Conservation (phyloP, 1,139 yeast species). For the Debaryomyces psychrophilus region DNA sequence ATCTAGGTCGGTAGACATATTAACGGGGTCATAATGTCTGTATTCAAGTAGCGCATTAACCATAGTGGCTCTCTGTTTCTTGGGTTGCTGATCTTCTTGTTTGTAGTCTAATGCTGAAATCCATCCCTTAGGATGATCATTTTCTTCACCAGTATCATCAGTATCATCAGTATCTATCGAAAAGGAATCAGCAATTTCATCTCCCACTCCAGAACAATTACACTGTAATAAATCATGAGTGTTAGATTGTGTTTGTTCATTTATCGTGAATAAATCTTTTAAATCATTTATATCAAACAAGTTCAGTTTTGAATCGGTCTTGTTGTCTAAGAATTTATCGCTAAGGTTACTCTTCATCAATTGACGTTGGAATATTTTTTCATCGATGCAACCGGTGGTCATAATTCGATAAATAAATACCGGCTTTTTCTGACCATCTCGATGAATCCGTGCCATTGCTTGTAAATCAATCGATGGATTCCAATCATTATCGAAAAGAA, state of each 20-base stretch:
- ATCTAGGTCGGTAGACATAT: conserved; percentile 12
- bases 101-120: conserved; percentile 56
- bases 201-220: conserved; percentile 59
- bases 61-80: conserved; percentile 43
- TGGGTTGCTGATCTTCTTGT: conserved; percentile 33
- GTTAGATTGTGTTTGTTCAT: conserved; percentile 56
- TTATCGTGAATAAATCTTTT: conserved; percentile 71
- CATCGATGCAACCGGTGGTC: conserved; percentile 91
- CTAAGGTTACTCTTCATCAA: conserved; percentile 81
- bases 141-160: conserved; percentile 17
- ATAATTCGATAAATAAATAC: conserved; percentile 83
- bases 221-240: conserved; percentile 89
- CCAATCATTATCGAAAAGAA: conserved; percentile 91
- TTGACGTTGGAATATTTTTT: conserved; percentile 93
- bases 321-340: conserved; percentile 70
- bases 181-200: conserved; percentile 18
- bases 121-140: conserved; percentile 35
- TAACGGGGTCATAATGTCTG: conserved; percentile 58
- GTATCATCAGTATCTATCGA: conserved; percentile 21
- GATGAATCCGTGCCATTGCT: conserved; percentile 93
- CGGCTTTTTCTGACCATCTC: conserved; percentile 86
- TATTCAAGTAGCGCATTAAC: conserved; percentile 63
- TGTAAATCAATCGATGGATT: conserved; percentile 92
- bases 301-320: conserved; percentile 39
- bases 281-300: conserved; percentile 67